Evolutionary conservation across 768 basidiomycete genomes (phyloP), one percentile per base, ranked within the genome.

Genomic region (Leccinum truebloodii): DNA sequence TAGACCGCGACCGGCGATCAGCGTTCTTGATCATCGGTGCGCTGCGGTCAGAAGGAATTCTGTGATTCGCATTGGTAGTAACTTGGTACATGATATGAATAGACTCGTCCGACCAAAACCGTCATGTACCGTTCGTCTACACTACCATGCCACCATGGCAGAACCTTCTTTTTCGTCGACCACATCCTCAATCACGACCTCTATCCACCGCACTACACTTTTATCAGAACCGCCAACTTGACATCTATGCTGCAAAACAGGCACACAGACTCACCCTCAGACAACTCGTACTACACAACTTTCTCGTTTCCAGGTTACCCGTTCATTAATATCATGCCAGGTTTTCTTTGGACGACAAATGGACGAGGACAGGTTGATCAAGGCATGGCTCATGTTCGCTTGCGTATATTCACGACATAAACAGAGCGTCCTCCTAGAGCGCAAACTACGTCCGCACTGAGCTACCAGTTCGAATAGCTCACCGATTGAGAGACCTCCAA

Each of bases 361-460:
- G 84, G 87, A 86, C 65, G 80, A 86, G 62, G 89, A 91, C 58
- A 81, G 91, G 24, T 76, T 94, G 37, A 83, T 94, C 69, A 91
- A 88, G 79, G 92, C 84, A 66, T 39, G 78, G 54, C 18, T 55
- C 34, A 13, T 34, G 22, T 54, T 54, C 46, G 30, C 32, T 22
- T 37, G 52, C 14, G 4, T 3, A 3, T 55, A 7, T 26, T 50
- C 48, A 12, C 18, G 26, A 22, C 34, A 6, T 48, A 5, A 39
- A 59, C 46, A 26, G 49, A 59, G 46, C 8, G 50, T 46, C 35
- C 24, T 32, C 20, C 54, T 44, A 94, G 92, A 92, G 90, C 63
- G 93, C 91, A 56, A 94, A 94, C 71, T 93, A 94, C 74, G 92
- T 96, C 48, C 86, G 93, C 55, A 90, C 90, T 5, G 94, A 96